These are phyloP conservation scores for Apium graveolens DNA, from an alignment of 129 eudicot species.

Conservation along the genomic window DNA sequence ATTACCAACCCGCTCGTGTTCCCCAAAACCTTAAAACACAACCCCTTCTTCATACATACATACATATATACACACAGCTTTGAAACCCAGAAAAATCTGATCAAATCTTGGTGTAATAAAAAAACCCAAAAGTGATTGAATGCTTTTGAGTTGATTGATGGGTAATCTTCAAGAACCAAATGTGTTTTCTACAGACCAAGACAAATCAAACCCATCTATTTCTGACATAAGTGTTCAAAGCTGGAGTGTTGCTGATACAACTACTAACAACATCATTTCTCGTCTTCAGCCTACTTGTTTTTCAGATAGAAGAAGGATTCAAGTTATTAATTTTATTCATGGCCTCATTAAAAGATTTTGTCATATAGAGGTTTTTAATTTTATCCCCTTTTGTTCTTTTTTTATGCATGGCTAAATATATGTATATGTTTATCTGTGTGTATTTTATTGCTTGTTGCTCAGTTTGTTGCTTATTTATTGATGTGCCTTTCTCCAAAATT, in stretches of 20 bases:
- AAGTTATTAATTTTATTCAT: conserved; percentile 62
- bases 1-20: background rate
- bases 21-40: background rate
- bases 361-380: conserved; percentile 60
- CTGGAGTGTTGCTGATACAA: conserved; percentile 63
- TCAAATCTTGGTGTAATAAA: background rate
- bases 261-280: conserved; percentile 35
- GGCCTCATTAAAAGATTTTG: conserved; percentile 36
- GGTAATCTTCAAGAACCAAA: conserved; percentile 30
- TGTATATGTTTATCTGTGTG: background rate
- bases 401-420: background rate
- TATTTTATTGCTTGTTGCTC: background rate
- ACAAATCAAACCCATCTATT: background rate
- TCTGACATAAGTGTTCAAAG: conserved; percentile 29
- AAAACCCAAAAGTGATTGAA: conserved; percentile 52
- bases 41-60: background rate
- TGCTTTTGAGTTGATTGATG: conserved; percentile 43
- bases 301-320: conserved; percentile 51
- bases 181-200: conserved; percentile 14
- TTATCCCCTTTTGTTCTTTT: background rate
- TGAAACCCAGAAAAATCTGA: background rate
- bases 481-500: background rate
- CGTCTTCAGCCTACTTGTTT: conserved; percentile 56
- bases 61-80: background rate
- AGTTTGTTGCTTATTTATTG: background rate